Percentiles rank a stretch among this genome's conserved stretches.
phyloP scores from a whole-genome alignment of 768 basidiomycete species.

The Phlebiopsis gigantea region DNA sequence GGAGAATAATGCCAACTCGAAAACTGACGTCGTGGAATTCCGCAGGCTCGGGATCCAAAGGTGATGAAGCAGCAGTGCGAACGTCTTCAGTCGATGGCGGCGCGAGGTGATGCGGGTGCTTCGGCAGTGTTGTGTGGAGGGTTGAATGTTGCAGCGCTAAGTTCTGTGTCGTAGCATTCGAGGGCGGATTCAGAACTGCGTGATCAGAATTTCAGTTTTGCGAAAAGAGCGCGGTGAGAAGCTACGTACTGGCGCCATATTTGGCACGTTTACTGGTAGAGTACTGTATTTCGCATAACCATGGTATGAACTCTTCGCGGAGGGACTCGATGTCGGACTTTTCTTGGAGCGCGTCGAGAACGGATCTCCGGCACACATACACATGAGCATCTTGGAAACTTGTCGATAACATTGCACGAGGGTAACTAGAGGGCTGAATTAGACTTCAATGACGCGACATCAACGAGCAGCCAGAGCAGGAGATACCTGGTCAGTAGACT shows the following conservation, averaged over 20 bases:
- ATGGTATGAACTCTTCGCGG: slow-evolving; percentile 87
- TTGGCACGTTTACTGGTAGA: slow-evolving; percentile 53
- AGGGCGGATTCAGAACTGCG: slow-evolving; percentile 44
- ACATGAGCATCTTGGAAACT: slow-evolving; percentile 83
- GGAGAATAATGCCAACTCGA: slow-evolving; percentile 60
- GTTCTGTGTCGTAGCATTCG: slow-evolving; percentile 40
- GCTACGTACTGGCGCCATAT: slow-evolving; percentile 48
- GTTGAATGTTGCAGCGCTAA: slow-evolving; percentile 61
- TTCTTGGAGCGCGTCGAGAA: slow-evolving; percentile 66
- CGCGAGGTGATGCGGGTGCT: slow-evolving; percentile 21
- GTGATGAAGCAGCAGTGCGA: slow-evolving; percentile 41
- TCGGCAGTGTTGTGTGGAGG: slow-evolving; percentile 25
- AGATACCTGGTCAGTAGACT: slow-evolving; percentile 61
- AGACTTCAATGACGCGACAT: neutral
- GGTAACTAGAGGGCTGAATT: slow-evolving; percentile 46
- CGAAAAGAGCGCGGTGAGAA: neutral
- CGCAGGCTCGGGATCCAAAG: slow-evolving; percentile 33
- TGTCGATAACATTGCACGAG: slow-evolving; percentile 62
- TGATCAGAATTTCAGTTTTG: neutral
- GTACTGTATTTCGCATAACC: slow-evolving; percentile 86
- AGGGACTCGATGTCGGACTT: slow-evolving; percentile 76
- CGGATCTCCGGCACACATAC: slow-evolving; percentile 74
- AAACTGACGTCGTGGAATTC: slow-evolving; percentile 38
- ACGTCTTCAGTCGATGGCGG: slow-evolving; percentile 17
- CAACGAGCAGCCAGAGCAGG: slow-evolving; percentile 8